These are phyloP conservation scores for Macroventuria anomochaeta DNA, from an alignment of 2,329 filamentous ascomycete genomes.

Conservation along the genomic window DNA sequence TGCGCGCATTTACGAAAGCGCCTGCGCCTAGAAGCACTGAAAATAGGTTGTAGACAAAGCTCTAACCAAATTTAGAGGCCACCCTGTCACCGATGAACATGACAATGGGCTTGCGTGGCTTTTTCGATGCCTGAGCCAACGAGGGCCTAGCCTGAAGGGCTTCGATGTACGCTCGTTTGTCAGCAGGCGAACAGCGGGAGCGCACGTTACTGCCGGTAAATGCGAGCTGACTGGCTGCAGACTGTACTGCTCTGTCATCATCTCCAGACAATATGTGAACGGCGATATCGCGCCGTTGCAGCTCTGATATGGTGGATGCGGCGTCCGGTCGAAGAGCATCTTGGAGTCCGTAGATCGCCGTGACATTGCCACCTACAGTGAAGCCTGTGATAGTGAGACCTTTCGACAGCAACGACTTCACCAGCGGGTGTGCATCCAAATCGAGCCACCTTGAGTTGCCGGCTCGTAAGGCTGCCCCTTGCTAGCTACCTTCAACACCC, in stretches of 20 bases:
- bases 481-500: constrained; percentile 52
- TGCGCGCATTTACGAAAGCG: constrained; percentile 58
- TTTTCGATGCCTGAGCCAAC: not conserved
- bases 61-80: constrained; percentile 74
- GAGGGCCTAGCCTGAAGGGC: constrained; percentile 23
- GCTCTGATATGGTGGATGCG: constrained; percentile 57
- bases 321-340: constrained; percentile 59
- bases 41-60: constrained; percentile 72
- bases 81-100: constrained; percentile 72
- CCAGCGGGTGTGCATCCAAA: constrained; percentile 53
- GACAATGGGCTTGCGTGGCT: constrained; percentile 49
- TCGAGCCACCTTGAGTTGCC: constrained; percentile 59
- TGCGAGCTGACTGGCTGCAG: constrained; percentile 48
- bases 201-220: constrained; percentile 52
- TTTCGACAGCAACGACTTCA: constrained; percentile 34
- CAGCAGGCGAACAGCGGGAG: constrained; percentile 58
- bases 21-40: constrained; percentile 72
- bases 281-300: constrained; percentile 55
- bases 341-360: constrained; percentile 60
- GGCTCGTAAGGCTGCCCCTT: constrained; percentile 45
- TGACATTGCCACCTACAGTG: constrained; percentile 53
- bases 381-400: constrained; percentile 58
- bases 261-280: constrained; percentile 67
- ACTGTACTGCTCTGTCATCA: constrained; percentile 56
- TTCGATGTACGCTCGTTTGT: constrained; percentile 63